Evolutionary conservation across 2,329 filamentous ascomycete species (phyloP).

Genomic region (Neoscytalidium dimidiatum): DNA sequence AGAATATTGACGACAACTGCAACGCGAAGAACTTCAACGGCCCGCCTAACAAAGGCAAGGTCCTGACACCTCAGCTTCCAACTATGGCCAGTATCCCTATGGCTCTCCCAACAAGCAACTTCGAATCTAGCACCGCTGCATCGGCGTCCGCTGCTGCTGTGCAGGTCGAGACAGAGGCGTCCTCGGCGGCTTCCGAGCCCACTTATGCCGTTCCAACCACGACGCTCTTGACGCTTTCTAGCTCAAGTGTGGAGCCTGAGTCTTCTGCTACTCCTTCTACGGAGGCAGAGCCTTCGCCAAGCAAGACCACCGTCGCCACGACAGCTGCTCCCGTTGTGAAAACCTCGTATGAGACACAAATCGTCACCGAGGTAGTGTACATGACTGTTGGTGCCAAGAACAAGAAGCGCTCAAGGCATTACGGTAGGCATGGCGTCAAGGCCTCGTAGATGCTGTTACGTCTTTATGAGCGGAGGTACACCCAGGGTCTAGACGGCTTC

Average conservation of each 20-base stretch:
- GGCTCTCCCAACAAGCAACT: conserved; percentile 18
- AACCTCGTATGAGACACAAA: conserved; percentile 5
- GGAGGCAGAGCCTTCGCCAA: neutral
- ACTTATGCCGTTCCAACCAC: neutral
- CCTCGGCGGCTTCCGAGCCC: neutral
- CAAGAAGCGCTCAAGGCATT: conserved; percentile 5
- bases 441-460: neutral
- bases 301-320: neutral
- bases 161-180: neutral
- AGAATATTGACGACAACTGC: conserved; percentile 44
- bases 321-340: conserved; percentile 4
- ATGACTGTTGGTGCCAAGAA: neutral
- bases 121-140: neutral
- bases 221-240: neutral
- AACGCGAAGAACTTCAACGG: conserved; percentile 43
- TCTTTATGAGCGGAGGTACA: neutral
- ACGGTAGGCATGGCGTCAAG: conserved; percentile 1
- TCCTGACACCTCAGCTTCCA: conserved; percentile 36
- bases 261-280: neutral
- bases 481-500: neutral
- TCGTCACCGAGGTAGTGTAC: conserved; percentile 10
- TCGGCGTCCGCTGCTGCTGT: neutral
- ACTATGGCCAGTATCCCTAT: conserved; percentile 20
- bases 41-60: conserved; percentile 46
- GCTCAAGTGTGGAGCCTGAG: neutral